Conservation (phyloP, 1,284 basidiomycete genomes). For the Cerrena zonata region DNA sequence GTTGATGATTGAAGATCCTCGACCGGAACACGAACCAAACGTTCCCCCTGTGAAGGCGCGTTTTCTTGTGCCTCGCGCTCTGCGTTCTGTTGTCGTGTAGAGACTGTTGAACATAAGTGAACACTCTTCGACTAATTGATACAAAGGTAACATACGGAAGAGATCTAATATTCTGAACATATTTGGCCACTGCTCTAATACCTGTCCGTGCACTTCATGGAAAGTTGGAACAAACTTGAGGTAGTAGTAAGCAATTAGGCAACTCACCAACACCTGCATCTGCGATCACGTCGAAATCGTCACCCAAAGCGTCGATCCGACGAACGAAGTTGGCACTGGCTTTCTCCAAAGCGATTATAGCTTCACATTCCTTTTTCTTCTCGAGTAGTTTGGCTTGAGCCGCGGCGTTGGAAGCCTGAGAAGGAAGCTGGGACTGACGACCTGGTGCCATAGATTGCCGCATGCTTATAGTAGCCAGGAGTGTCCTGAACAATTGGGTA, state of each 20-base stretch:
- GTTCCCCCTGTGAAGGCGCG: constrained; percentile 25
- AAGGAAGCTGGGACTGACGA: constrained; percentile 42
- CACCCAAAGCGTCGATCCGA: constrained; percentile 60
- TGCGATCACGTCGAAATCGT: constrained; percentile 71
- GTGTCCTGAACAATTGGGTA: too few species aligned
- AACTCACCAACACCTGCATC: constrained; percentile 60
- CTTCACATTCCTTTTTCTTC: constrained; percentile 76
- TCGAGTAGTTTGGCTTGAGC: constrained; percentile 53
- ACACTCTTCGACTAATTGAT: background rate
- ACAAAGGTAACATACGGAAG: constrained; percentile 45
- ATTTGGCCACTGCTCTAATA: constrained; percentile 72
- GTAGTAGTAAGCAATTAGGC: background rate
- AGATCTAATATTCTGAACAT: constrained; percentile 72
- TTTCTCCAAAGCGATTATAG: constrained; percentile 64
- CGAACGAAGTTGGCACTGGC: constrained; percentile 58
- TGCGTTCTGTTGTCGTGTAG: constrained; percentile 32
- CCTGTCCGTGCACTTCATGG: constrained; percentile 61
- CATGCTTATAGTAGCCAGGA: constrained; percentile 32
- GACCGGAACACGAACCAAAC: constrained; percentile 59
- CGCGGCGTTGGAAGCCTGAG: constrained; percentile 41
- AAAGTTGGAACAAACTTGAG: background rate
- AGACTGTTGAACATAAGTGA: constrained; percentile 30
- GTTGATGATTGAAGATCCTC: constrained; percentile 42
- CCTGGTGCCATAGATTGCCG: constrained; percentile 50
- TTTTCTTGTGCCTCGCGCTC: constrained; percentile 21